Conservation (phyloP, 2,329 filamentous ascomycete genomes). For the Cladosporium sp. region DNA sequence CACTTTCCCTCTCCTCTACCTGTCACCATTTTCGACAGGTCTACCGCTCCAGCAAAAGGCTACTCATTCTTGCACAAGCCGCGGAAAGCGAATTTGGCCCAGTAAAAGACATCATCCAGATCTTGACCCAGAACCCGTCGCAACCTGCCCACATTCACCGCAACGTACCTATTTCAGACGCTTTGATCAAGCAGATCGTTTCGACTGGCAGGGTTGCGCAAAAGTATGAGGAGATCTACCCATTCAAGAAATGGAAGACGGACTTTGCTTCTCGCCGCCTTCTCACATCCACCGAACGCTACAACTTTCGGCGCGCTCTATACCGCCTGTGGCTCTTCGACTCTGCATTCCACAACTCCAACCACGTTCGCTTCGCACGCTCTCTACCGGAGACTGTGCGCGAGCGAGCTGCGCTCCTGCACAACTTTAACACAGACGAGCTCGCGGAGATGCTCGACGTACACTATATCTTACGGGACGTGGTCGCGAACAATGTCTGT, state of each 20-base stretch:
- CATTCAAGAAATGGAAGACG: slow-evolving; percentile 59
- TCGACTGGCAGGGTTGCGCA: slow-evolving; percentile 51
- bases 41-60: slow-evolving; percentile 50
- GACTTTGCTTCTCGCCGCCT: slow-evolving; percentile 54
- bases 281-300: slow-evolving; percentile 47
- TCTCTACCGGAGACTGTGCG: slow-evolving; percentile 42
- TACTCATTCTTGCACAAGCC: slow-evolving; percentile 50
- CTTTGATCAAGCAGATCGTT: slow-evolving; percentile 54
- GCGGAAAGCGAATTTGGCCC: slow-evolving; percentile 56
- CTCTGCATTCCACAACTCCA: slow-evolving; percentile 53
- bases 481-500: slow-evolving; percentile 56
- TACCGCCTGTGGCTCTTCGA: slow-evolving; percentile 60
- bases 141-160: slow-evolving; percentile 55
- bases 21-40: slow-evolving; percentile 53
- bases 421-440: slow-evolving; percentile 55
- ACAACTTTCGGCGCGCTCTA: slow-evolving; percentile 51
- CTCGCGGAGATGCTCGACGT: slow-evolving; percentile 58
- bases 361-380: slow-evolving; percentile 49
- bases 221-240: slow-evolving; percentile 59
- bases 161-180: slow-evolving; percentile 49
- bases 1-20: slow-evolving; percentile 51
- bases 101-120: slow-evolving; percentile 54
- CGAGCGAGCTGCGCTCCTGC: slow-evolving; percentile 53
- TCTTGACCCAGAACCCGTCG: slow-evolving; percentile 57
- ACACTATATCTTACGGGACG: slow-evolving; percentile 51